Conservation (phyloP, 2,329 filamentous ascomycete genomes). For the Fusarium goolgardi region DNA sequence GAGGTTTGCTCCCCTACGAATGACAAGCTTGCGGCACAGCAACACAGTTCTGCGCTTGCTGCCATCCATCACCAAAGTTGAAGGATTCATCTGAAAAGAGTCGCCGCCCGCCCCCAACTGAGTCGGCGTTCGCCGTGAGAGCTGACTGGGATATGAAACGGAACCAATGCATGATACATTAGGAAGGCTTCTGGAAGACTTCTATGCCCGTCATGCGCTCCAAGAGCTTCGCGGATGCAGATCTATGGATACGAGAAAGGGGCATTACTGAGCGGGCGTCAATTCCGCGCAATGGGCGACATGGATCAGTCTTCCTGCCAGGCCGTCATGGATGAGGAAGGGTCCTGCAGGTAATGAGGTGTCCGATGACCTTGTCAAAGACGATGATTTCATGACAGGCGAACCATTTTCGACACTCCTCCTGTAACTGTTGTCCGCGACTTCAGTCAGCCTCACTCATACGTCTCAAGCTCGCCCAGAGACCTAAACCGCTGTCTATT, state of each 20-base stretch:
- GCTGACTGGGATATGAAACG: conserved; percentile 19
- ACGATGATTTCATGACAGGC: conserved; percentile 21
- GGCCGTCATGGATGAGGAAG: conserved; percentile 18
- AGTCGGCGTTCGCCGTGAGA: conserved; percentile 20
- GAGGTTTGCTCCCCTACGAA: conserved; percentile 14
- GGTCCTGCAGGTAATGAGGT: conserved; percentile 1
- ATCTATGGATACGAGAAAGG: conserved; percentile 26
- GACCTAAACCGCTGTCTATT: conserved; percentile 1
- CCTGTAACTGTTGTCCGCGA: conserved; percentile 12
- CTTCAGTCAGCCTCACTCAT: conserved; percentile 33
- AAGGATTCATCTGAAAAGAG: background rate
- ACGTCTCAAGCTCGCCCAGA: conserved; percentile 10
- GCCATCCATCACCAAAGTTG: conserved; percentile 13
- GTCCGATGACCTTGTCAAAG: conserved; percentile 12
- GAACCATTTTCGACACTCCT: conserved; percentile 17
- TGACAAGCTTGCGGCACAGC: conserved; percentile 30
- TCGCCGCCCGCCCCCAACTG: conserved; percentile 16
- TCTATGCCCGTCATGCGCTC: conserved; percentile 20
- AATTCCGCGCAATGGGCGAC: conserved; percentile 7
- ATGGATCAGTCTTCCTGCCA: conserved; percentile 21
- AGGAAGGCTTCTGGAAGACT: conserved; percentile 46
- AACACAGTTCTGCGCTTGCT: conserved; percentile 25
- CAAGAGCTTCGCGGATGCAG: conserved; percentile 12
- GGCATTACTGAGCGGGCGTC: conserved; percentile 18
- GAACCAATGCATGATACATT: conserved; percentile 31